Evolutionary conservation across 345 rosid genomes (phyloP), one percentile per base, ranked within the genome.

Genomic region (Cochlearia excelsa): DNA sequence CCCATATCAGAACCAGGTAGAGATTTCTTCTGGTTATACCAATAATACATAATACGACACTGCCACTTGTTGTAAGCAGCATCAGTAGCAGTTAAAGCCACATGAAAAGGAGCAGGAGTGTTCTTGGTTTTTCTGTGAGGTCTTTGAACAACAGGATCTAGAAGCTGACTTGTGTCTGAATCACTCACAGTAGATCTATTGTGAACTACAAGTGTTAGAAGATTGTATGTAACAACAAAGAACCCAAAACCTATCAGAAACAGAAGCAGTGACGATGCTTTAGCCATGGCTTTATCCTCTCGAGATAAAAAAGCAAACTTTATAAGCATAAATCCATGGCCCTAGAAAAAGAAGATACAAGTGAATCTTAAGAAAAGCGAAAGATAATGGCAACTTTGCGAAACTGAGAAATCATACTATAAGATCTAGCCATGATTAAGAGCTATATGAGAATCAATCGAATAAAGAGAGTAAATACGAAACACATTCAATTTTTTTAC

Each of bases 11-110:
- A 93, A 43, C 88, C 87, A 29, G 88, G 95, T 78, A 71, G 72
- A 65, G 80, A 78, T 80, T 78, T 93, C 67, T 70, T 66, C 83
- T 79, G 83, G 66, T 80, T 87, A 71, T 93, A 93, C 97, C 97
- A 93, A 54, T 93, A 93, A 64, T 89, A 85, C 95, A 89, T 87
- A 0, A 93, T 84, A 61, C 96, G 95, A 77, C 95, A 85, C 73
- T 93, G 99, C 99, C 99, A 89, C 70, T 85, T 81, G 65, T 84
- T 89, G 71, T 93, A 93, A 51, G 79, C 73, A 37, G 95, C 87
- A 73, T 84, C 96, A 1, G 97, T 85, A 3, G 99, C 94, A 6
- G 99, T 93, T 49, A 93, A 74, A 43, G 97, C 99, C 35, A 93
- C 80, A 72, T 93, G 99, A 64, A 78, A 89, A 4, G 72, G 88